Evolutionary conservation across 1,284 basidiomycete species (phyloP).

Genomic region (Cystobasidium pallidum): DNA sequence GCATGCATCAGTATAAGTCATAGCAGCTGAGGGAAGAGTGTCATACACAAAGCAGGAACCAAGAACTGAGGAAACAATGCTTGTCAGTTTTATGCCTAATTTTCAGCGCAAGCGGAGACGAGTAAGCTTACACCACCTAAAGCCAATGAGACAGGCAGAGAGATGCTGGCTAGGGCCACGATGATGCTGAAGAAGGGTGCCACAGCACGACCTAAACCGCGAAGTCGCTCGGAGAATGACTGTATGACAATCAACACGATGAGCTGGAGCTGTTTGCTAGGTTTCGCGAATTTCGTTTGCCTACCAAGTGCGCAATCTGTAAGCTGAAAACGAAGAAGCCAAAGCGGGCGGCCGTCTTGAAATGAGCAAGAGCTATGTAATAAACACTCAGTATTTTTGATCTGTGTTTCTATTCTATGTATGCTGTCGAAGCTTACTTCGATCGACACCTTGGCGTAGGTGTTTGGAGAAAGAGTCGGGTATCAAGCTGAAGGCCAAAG

Average conservation of each 20-base stretch:
- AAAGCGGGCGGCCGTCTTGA: slow-evolving; percentile 48
- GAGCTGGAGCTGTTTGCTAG: background rate
- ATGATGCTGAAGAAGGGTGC: slow-evolving; percentile 50
- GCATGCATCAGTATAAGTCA: slow-evolving; percentile 44
- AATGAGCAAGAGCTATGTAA: slow-evolving; percentile 42
- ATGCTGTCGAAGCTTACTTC: background rate
- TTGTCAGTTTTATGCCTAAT: background rate
- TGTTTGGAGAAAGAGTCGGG: slow-evolving; percentile 43
- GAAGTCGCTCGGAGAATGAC: slow-evolving; percentile 46
- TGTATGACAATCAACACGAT: background rate
- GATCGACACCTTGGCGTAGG: slow-evolving; percentile 35
- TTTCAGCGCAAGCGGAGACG: background rate
- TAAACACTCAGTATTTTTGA: background rate
- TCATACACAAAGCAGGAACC: slow-evolving; percentile 19
- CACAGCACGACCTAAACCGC: slow-evolving; percentile 47
- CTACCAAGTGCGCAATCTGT: slow-evolving; percentile 46
- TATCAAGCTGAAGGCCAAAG: slow-evolving; percentile 50
- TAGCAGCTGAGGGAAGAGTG: slow-evolving; percentile 15
- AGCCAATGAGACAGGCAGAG: slow-evolving; percentile 50
- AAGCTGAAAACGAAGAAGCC: slow-evolving; percentile 49
- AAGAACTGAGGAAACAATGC: slow-evolving; percentile 22
- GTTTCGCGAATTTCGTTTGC: slow-evolving; percentile 34
- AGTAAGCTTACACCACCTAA: slow-evolving; percentile 47
- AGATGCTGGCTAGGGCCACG: slow-evolving; percentile 47
- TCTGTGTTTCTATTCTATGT: background rate